phyloP scores from a whole-genome alignment of 192 early-diverging fungal genomes.

The Pilaira anomala region DNA sequence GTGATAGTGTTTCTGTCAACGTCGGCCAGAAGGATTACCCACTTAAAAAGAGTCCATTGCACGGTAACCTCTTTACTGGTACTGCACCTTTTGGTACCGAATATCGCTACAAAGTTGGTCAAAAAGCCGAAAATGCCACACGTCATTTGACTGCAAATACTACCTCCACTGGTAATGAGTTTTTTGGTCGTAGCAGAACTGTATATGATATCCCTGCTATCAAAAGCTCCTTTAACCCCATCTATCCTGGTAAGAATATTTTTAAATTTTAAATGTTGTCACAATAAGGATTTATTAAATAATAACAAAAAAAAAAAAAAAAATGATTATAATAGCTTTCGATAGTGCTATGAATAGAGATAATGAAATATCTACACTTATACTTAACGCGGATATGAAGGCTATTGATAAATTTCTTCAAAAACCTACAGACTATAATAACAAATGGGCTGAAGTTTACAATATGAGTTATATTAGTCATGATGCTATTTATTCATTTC shows the following conservation, averaged over 20 bases:
- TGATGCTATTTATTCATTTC: constrained; percentile 33
- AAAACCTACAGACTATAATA: neutral
- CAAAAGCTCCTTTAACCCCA: constrained; percentile 37
- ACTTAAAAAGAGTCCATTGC: neutral
- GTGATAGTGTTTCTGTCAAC: constrained; percentile 16
- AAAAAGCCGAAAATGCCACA: neutral
- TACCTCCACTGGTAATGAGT: constrained; percentile 35
- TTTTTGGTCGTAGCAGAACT: constrained; percentile 40
- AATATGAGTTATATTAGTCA: constrained; percentile 39
- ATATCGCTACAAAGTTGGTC: constrained; percentile 12
- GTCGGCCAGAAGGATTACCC: constrained; percentile 7
- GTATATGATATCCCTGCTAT: constrained; percentile 24
- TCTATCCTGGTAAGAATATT: constrained; percentile 40
- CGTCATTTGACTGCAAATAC: constrained; percentile 1
- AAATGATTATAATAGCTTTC: constrained; percentile 21
- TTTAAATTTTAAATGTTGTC: too few relatives aligned
- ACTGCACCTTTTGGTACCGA: constrained; percentile 9
- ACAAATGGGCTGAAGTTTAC: constrained; percentile 22
- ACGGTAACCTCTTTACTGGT: constrained; percentile 6
- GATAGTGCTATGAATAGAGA: constrained; percentile 28
- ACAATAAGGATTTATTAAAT: too few relatives aligned
- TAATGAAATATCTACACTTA: constrained; percentile 31
- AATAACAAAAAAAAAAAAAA: too few relatives aligned
- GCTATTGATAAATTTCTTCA: neutral
- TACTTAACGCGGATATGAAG: constrained; percentile 3